Evolutionary conservation across 108 stramenopile species (phyloP), one percentile per base, ranked within the genome.

Genomic region (Cyclostephanos invisitatus): DNA sequence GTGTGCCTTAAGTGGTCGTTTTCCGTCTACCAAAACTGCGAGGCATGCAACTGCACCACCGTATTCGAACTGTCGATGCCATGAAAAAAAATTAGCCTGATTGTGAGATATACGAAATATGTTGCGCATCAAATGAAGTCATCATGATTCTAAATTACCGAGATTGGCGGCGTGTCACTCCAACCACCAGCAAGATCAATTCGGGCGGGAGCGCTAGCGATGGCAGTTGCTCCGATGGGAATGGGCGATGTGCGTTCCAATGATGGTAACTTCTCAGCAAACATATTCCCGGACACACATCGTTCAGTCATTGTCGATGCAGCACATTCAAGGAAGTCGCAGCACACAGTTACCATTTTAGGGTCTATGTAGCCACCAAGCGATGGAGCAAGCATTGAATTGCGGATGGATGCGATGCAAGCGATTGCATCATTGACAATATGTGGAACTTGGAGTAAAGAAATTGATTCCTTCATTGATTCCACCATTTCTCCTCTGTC

Each of bases 161-260:
- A 84, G 12, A 96, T 80, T 6, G 96, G 96, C 35, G 96, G 92
- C 15, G 96, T 96, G 67, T 96, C 96, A 53, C 74, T 81, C 96
- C 96, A 96, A 0, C 91, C 96, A 14, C 96, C 96, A 9, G 85
- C 86, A 6, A 96, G 54, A 69, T 96, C 96, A 1, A 96, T 73
- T 27, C 96, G 66, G 24, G 78, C 90, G 18, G 96, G 92, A 9
- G 93, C 83, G 35, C 71, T 82, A 5, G 91, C 86, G 17, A 82
- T 42, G 8, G 82, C 87, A 75, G 87, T 88, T 7, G 37, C 48
- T 25, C 71, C 72, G 20, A 36, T n/a, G 7, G 62, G 66, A 15
- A 74, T 29, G 20, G 77, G 63, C 35, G 44, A 28, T 40, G 62
- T 73, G 48, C 51, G 65, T 29, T 22, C 38, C 6, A 64, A 65